Percentiles rank a stretch among this genome's conserved stretches.
Evolutionary conservation across 441 rosid genomes (phyloP).

Genomic region (Erodium chrysanthum): DNA sequence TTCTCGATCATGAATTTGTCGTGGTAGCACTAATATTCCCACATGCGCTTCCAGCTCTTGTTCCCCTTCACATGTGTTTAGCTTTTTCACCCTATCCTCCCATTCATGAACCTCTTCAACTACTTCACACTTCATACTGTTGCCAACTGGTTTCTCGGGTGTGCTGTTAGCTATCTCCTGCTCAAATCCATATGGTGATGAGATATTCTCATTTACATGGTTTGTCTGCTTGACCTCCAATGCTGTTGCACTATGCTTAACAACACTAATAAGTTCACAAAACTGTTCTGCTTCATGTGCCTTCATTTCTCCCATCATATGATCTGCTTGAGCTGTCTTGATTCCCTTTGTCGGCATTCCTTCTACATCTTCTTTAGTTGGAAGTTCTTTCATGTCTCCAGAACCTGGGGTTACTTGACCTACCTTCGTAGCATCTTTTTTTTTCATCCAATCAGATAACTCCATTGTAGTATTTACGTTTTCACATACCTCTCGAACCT

Average conservation of each 20-base stretch:
- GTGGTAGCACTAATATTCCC: slow-evolving; percentile 17
- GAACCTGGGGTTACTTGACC: slow-evolving; percentile 20
- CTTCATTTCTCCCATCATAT: slow-evolving; percentile 19
- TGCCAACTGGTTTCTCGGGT: slow-evolving; percentile 19
- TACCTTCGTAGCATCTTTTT: slow-evolving; percentile 18
- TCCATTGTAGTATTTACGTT: slow-evolving; percentile 17
- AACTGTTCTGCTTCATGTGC: slow-evolving; percentile 17
- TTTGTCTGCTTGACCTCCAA: slow-evolving; percentile 20
- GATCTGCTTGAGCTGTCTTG: slow-evolving; percentile 14
- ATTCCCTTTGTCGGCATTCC: slow-evolving; percentile 11
- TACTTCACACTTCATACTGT: slow-evolving; percentile 9
- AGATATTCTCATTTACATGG: slow-evolving; percentile 19
- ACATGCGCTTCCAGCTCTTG: slow-evolving; percentile 19
- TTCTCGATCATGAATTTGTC: slow-evolving; percentile 19
- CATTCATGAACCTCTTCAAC: slow-evolving; percentile 16
- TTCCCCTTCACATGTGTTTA: slow-evolving; percentile 16
- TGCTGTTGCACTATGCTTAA: neutral
- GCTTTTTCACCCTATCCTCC: slow-evolving; percentile 20
- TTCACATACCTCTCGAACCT: slow-evolving; percentile 15
- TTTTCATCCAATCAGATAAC: slow-evolving; percentile 10
- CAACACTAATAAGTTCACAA: neutral
- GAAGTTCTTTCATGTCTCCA: slow-evolving; percentile 16
- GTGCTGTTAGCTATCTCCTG: slow-evolving; percentile 19
- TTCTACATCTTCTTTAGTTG: slow-evolving; percentile 17
- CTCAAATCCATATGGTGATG: slow-evolving; percentile 19